Conservation (phyloP, 306 rosid genomes). For the Vigna hirtella region DNA sequence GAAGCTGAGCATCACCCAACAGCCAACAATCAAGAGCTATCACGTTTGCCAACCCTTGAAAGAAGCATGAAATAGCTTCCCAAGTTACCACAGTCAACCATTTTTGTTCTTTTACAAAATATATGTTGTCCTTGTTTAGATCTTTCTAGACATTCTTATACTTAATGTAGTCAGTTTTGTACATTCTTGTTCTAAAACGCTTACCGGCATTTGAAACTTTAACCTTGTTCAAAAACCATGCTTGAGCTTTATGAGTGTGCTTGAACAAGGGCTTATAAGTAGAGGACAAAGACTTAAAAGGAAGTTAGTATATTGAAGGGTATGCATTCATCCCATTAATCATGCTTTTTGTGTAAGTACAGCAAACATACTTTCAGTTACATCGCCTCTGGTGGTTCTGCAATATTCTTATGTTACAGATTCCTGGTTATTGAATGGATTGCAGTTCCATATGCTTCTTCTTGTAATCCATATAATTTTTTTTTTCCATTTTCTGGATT, state of each 20-base stretch:
- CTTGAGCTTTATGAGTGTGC: not conserved
- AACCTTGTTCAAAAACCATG: slow-evolving; percentile 12
- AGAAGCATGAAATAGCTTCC: slow-evolving; percentile 34
- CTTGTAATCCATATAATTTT: no score
- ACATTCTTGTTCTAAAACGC: slow-evolving; percentile 26
- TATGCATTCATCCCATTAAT: not conserved
- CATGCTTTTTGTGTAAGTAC: not conserved
- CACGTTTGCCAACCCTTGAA: slow-evolving; percentile 53
- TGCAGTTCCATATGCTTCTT: no score
- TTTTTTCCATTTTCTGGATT: no score
- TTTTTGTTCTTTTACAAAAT: slow-evolving; percentile 5
- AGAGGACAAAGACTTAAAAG: not conserved
- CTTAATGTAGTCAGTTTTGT: slow-evolving; percentile 34
- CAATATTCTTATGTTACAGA: no score
- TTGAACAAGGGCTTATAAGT: not conserved
- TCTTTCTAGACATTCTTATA: slow-evolving; percentile 25
- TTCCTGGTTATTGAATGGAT: no score
- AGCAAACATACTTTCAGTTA: no score
- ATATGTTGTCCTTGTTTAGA: slow-evolving; percentile 3
- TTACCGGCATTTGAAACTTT: not conserved
- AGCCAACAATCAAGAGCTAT: slow-evolving; percentile 45
- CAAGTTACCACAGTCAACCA: not conserved
- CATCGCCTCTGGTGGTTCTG: no score
- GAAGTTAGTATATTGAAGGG: not conserved
- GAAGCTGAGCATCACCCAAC: slow-evolving; percentile 42